phyloP scores from a whole-genome alignment of 768 basidiomycete species.

The Serendipita vermifera region DNA sequence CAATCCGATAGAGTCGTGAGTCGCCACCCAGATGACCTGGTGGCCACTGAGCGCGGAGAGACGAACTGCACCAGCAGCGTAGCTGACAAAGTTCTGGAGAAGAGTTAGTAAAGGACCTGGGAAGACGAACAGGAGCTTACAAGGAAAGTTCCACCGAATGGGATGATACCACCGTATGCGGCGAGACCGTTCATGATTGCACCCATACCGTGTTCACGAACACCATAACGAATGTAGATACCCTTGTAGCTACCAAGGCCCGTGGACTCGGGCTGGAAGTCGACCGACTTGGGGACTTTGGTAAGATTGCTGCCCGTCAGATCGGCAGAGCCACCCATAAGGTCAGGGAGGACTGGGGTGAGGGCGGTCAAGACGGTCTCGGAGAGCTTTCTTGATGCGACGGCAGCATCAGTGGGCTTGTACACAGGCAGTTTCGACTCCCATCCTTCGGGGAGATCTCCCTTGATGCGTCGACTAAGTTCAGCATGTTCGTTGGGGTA shows the following conservation, averaged over 20 bases:
- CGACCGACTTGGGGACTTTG: slow-evolving; percentile 66
- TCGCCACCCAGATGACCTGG: slow-evolving; percentile 91
- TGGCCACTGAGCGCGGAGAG: slow-evolving; percentile 79
- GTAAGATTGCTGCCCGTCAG: slow-evolving; percentile 88
- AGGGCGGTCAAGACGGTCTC: slow-evolving; percentile 76
- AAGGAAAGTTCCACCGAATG: slow-evolving; percentile 86
- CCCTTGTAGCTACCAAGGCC: slow-evolving; percentile 74
- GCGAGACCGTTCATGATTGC: slow-evolving; percentile 84
- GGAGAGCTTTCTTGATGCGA: slow-evolving; percentile 85
- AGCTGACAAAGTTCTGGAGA: slow-evolving; percentile 77
- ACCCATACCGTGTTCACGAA: slow-evolving; percentile 95
- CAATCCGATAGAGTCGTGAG: slow-evolving; percentile 87
- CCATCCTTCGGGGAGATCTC: slow-evolving; percentile 76
- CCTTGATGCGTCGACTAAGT: slow-evolving; percentile 70
- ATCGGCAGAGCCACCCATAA: slow-evolving; percentile 79
- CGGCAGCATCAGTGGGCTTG: slow-evolving; percentile 68
- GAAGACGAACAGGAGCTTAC: slow-evolving; percentile 29
- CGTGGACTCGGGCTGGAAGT: slow-evolving; percentile 86
- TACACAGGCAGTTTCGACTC: slow-evolving; percentile 76
- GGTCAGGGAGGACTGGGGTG: slow-evolving; percentile 63
- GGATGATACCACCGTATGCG: slow-evolving; percentile 85
- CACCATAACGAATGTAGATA: slow-evolving; percentile 90
- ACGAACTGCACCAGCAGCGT: slow-evolving; percentile 85
- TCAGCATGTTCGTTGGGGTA: slow-evolving; percentile 80
- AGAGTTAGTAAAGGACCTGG: slow-evolving; percentile 14